A percentile compares a stretch with the other conserved stretches of the same genome.
These are phyloP conservation scores for Solanum chacoense DNA, from an alignment of 305 asterid species.

Conservation along the genomic window DNA sequence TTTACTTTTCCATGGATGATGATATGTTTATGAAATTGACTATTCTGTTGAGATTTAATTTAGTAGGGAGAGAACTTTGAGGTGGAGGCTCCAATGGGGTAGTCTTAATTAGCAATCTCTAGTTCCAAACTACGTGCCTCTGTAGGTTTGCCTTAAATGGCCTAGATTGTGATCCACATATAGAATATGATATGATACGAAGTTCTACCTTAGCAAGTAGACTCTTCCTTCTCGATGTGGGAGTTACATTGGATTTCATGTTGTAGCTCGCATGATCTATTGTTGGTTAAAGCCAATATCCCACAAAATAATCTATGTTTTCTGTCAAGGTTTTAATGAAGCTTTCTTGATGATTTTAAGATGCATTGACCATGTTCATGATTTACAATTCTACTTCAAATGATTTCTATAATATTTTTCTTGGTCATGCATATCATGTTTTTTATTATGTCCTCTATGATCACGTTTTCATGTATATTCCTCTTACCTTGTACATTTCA, in stretches of 20 bases:
- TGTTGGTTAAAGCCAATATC: neutral
- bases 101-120: neutral
- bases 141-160: neutral
- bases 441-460: neutral
- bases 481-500: neutral
- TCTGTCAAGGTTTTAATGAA: neutral
- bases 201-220: neutral
- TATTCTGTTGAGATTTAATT: too few relatives aligned
- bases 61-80: too few relatives aligned
- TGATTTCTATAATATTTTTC: neutral
- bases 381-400: neutral
- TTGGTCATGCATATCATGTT: neutral
- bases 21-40: too few relatives aligned
- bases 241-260: neutral
- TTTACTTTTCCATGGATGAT: too few relatives aligned
- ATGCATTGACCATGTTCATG: neutral
- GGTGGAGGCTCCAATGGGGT: too few relatives aligned
- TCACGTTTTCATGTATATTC: neutral
- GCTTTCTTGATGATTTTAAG: neutral
- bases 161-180: neutral
- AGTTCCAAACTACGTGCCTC: neutral
- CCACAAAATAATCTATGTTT: neutral
- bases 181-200: neutral
- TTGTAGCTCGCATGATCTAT: neutral
- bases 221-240: neutral